Conservation (phyloP, 176 grass and related monocot species). For the Musa beccarii region DNA sequence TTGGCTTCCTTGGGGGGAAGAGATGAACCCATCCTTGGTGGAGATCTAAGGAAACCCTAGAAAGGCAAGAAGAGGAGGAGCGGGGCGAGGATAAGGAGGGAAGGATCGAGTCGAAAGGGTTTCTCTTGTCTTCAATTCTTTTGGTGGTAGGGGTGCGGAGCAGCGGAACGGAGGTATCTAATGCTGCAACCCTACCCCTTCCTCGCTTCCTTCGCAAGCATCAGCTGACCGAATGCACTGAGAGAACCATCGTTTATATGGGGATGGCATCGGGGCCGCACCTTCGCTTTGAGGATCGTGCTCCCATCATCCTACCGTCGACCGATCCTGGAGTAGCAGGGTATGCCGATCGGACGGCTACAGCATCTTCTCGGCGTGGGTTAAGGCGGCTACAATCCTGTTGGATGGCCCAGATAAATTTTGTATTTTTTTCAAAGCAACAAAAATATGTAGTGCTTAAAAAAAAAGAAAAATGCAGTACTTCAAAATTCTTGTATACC, state of each 20-base stretch:
- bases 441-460: no score
- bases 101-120: slow-evolving; percentile 6
- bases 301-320: not conserved
- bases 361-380: no score
- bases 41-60: slow-evolving; percentile 18
- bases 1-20: slow-evolving; percentile 95
- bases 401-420: no score
- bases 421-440: no score
- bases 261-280: not conserved
- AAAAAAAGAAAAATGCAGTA: no score
- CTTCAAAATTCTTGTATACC: no score
- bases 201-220: not conserved
- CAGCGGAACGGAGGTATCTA: not conserved
- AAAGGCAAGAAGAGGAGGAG: slow-evolving; percentile 1
- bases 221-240: not conserved
- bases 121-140: slow-evolving; percentile 9
- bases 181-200: slow-evolving; percentile 4
- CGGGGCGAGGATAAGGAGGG: slow-evolving; percentile 22
- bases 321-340: no score
- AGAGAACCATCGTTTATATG: not conserved
- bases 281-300: not conserved
- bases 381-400: no score
- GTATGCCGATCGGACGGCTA: no score
- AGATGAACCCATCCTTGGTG: slow-evolving; percentile 71
- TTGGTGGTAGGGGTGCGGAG: not conserved